phyloP scores from a whole-genome alignment of 177 flowering plant genomes.

The Vitis hybrid region DNA sequence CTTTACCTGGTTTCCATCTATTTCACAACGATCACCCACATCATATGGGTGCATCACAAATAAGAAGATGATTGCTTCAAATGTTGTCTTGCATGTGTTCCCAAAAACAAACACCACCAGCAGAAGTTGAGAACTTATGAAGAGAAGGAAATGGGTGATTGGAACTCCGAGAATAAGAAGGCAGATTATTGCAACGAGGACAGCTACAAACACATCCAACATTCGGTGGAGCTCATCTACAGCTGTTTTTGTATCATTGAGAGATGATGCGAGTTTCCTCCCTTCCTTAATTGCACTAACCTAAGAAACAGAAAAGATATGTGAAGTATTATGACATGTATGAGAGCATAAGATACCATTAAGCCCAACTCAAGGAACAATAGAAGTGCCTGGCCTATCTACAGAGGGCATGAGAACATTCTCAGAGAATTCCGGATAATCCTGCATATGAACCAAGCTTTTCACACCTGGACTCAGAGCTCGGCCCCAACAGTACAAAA shows the following conservation, averaged over 20 bases:
- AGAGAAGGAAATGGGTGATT: slow-evolving; percentile 31
- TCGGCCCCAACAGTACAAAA: too few species aligned
- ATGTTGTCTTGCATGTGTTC: slow-evolving; percentile 37
- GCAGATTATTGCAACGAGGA: slow-evolving; percentile 28
- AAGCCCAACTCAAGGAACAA: too few species aligned
- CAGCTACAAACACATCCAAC: slow-evolving; percentile 23
- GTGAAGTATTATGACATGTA: too few species aligned
- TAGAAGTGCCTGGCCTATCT: too few species aligned
- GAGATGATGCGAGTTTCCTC: slow-evolving; percentile 30
- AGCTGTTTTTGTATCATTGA: slow-evolving; percentile 41
- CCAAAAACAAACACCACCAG: slow-evolving; percentile 43
- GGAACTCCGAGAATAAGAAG: slow-evolving; percentile 36
- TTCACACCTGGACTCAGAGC: too few species aligned
- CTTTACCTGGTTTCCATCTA: slow-evolving; percentile 44
- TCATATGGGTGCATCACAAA: slow-evolving; percentile 53
- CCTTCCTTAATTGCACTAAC: slow-evolving; percentile 30
- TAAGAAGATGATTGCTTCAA: slow-evolving; percentile 46
- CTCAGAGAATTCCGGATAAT: too few species aligned
- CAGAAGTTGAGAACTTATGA: slow-evolving; percentile 42
- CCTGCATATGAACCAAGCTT: too few species aligned
- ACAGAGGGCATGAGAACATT: too few species aligned
- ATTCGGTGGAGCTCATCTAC: slow-evolving; percentile 36
- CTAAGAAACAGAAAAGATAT: slow-evolving; percentile 8
- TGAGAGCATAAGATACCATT: too few species aligned
- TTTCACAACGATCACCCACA: slow-evolving; percentile 51